Conservation (phyloP, 1,284 basidiomycete genomes). For the Moesziomyces globuligerus region DNA sequence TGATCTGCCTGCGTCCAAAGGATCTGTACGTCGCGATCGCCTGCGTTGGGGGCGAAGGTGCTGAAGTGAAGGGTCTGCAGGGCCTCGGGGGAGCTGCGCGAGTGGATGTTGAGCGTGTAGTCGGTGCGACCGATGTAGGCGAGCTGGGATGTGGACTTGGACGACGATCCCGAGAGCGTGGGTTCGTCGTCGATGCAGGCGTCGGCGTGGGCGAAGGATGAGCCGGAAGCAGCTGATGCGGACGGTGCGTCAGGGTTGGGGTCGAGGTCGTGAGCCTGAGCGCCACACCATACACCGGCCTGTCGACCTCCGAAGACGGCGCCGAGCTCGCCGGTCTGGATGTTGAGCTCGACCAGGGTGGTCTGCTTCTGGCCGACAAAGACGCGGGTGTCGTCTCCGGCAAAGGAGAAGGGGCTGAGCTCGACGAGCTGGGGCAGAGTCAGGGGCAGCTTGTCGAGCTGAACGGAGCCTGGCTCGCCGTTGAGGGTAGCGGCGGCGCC, state of each 20-base stretch:
- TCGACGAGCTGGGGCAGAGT: constrained; percentile 87
- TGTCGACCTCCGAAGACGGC: constrained; percentile 74
- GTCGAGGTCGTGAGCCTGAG: constrained; percentile 32
- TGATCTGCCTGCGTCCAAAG: constrained; percentile 55
- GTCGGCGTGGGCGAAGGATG: constrained; percentile 13
- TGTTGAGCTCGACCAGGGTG: constrained; percentile 79
- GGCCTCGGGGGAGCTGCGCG: constrained; percentile 52
- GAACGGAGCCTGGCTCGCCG: constrained; percentile 34
- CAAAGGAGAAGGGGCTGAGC: constrained; percentile 82
- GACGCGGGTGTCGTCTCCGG: constrained; percentile 76
- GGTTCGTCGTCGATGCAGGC: constrained; percentile 49
- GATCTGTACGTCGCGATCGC: constrained; percentile 58
- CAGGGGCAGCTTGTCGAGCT: constrained; percentile 79
- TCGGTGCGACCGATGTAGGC: constrained; percentile 62
- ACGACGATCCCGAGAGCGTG: constrained; percentile 30
- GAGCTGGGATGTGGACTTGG: constrained; percentile 36
- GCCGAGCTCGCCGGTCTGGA: constrained; percentile 83
- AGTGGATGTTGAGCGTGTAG: constrained; percentile 65
- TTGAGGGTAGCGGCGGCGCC: constrained; percentile 10
- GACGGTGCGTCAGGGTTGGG: background rate
- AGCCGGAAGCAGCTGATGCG: background rate
- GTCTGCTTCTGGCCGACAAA: constrained; percentile 89
- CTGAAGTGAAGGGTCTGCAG: constrained; percentile 62
- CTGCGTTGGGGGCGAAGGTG: constrained; percentile 62
- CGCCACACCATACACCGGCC: constrained; percentile 41